These are phyloP conservation scores for Arthroderma uncinatum DNA, from an alignment of 2,329 filamentous ascomycete genomes.

Conservation along the genomic window DNA sequence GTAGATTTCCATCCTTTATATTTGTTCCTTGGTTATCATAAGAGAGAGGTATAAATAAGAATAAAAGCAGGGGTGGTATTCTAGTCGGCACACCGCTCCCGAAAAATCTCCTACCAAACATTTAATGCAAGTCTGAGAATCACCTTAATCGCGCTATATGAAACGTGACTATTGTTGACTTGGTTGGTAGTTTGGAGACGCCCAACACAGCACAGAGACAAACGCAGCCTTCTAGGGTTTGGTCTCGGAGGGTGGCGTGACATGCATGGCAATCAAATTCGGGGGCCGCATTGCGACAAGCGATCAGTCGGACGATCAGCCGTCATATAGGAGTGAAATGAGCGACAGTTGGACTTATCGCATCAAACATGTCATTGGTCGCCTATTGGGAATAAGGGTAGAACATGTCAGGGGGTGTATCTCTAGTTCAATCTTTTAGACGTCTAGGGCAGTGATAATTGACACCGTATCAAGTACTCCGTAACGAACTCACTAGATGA, in stretches of 20 bases:
- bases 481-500: too few relatives aligned
- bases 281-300: not conserved
- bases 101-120: not conserved
- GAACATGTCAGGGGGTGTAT: too few relatives aligned
- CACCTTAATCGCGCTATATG: too few relatives aligned
- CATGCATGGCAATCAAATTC: not conserved
- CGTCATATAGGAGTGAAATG: not conserved
- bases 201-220: not conserved
- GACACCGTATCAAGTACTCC: too few relatives aligned
- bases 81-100: not conserved
- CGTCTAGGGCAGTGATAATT: too few relatives aligned
- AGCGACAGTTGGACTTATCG: too few relatives aligned
- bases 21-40: not conserved
- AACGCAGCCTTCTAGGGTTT: not conserved
- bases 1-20: not conserved
- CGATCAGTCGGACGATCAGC: not conserved
- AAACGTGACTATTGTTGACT: too few relatives aligned
- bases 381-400: too few relatives aligned
- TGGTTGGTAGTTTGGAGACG: too few relatives aligned
- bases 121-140: not conserved
- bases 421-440: too few relatives aligned
- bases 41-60: not conserved
- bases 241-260: not conserved
- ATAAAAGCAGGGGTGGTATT: not conserved
- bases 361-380: too few relatives aligned